Base-by-base conservation (phyloP, 768 basidiomycete genomes). In the Rickenella mellea region DNA sequence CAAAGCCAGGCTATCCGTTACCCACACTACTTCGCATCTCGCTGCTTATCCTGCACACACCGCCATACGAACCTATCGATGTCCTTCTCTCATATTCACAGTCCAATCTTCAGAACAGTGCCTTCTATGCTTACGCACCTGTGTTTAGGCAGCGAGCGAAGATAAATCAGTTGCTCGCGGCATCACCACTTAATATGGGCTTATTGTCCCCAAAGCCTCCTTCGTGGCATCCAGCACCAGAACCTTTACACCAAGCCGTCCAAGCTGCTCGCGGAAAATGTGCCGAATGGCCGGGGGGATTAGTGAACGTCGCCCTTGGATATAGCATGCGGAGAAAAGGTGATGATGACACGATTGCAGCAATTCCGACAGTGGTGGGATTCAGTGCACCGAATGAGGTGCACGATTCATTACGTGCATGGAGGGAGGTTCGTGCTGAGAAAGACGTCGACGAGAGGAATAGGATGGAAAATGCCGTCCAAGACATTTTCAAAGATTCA, bases 171-270 rank as follows among this genome's bases (percentile, higher is more conserved):
- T 66, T 93, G 22, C 41, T 90, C 39, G 67, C 80, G 2, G 90
- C 90, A 1, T 89, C 88, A 2, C 90, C 90, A 6, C 67, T 93
- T 40, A 80, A 74, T 55, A 92, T 92, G 89, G 82, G 81, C 0
- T 71, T 92, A 3, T 69, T 93, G 26, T 76, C 78, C 0, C 60
- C 66, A 7, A 56, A 55, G 1, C 68, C 71, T 2, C 82, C 83
- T 1, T 10, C 58, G 2, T 92, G 88, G 89, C 87, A 91, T 54
- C 86, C 88, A 12, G 85, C 86, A 5, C 71, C 86, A 15, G 52
- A 58, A 11, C 60, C 53, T 10, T 45, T 87, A 29, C 65, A 54
- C 21, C 58, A 60, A 10, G 76, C 73, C 0, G 69, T 67, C 6
- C 45, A 51, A 15, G 55, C 60, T 7, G 75, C 73, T 0, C 44